Evolutionary conservation across 371 early-diverging fungal genomes (phyloP), one percentile per base, ranked within the genome.

Genomic region (Dichotomocladium elegans): DNA sequence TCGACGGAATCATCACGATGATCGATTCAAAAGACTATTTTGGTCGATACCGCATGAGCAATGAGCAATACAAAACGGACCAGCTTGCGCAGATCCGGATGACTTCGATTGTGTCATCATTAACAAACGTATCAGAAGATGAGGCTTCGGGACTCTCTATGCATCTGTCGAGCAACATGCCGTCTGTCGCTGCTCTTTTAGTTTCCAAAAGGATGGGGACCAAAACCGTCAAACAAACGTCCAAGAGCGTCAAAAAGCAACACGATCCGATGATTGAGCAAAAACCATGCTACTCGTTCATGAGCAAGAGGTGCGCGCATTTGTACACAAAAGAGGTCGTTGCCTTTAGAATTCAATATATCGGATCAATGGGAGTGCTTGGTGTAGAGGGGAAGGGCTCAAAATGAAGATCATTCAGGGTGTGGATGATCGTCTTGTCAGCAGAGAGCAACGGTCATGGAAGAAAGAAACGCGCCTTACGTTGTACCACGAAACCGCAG

Each of bases 41-140:
- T 24, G 22, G 37, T 11, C 51, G 61, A 21, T 29, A 55, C 12
- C 2, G 26, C 3, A 25, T 29, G 1, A 40, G 35, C 21, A 64
- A 68, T 22, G 70, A 72, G 28, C 26, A 29, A 6, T 70, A 51
- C 33, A 74, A 72, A 46, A 72, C 72, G 30, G 74, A 74, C 31
- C 48, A 58, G 2, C 22, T 68, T 8, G 67, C 65, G 0, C 74
- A 74, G 37, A 55, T 74, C 17, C n/a, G 57, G 14, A 61, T 59
- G 4, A 56, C 59, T 0, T n/a, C n/a, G 74, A 74, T 37, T 43
- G 30, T 14, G 55, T 74, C 43, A 44, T 74, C 11, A 11, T 74
- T 6, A 72, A 72, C 64, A 74, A 74, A 28, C 37, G 41, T n/a
- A n/a, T n/a, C n/a, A n/a, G n/a, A n/a, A n/a, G n/a, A n/a, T n/a